Evolutionary conservation across 306 rosid species (phyloP).

Genomic region (Rubus parviflorus): DNA sequence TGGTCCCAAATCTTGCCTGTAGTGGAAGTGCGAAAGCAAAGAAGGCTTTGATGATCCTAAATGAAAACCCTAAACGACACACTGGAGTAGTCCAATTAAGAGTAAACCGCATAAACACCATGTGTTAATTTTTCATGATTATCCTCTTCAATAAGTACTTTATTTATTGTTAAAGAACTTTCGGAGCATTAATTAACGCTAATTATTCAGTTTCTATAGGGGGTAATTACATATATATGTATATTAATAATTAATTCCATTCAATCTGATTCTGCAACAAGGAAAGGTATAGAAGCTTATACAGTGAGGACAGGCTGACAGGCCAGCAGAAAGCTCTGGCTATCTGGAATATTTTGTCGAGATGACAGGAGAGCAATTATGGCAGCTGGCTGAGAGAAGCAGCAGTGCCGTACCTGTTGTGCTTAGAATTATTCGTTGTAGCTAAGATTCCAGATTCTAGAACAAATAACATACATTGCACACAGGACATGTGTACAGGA

Average conservation of each 20-base stretch:
- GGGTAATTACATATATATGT: background rate
- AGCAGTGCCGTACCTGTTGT: background rate
- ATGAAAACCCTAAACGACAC: background rate
- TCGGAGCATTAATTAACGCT: background rate
- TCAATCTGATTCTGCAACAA: background rate
- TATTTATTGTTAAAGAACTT: background rate
- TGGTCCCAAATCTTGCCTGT: too few relatives aligned
- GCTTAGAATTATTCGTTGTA: background rate
- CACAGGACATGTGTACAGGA: background rate
- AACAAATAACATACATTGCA: background rate
- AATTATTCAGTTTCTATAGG: background rate
- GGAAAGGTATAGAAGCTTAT: background rate
- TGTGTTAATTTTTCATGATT: background rate
- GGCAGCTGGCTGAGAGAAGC: background rate
- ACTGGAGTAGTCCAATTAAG: background rate
- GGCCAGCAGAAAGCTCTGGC: background rate
- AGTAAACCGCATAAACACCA: too few relatives aligned
- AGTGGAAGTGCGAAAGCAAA: background rate
- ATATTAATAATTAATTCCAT: background rate
- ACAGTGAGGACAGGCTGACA: background rate
- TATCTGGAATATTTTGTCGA: constrained; percentile 10
- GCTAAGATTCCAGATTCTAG: background rate
- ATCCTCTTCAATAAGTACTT: background rate
- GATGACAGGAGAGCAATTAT: constrained; percentile 17
- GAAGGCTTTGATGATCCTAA: too few relatives aligned